Evolutionary conservation across 441 rosid genomes (phyloP).

Genomic region (Bocquillonia castaneifolia): DNA sequence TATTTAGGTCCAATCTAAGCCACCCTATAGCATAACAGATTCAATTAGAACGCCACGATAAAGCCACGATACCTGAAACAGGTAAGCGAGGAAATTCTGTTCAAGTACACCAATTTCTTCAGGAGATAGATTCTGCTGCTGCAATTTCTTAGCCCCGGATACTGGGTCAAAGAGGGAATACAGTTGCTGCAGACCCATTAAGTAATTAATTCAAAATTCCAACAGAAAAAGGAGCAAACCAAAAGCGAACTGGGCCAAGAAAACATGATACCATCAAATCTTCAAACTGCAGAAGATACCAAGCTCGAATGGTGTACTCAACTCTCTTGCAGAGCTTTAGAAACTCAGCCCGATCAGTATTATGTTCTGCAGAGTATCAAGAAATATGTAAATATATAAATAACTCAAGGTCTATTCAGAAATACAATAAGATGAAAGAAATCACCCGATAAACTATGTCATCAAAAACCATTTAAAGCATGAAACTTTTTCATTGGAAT

Average conservation of each 20-base stretch:
- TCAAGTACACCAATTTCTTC: conserved; percentile 70
- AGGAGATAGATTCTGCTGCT: conserved; percentile 62
- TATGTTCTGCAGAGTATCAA: conserved; percentile 37
- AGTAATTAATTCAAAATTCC: not conserved
- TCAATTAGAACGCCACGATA: not conserved
- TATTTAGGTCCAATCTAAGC: not conserved
- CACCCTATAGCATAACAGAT: not conserved
- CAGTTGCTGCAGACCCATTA: conserved; percentile 53
- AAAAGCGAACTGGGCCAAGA: not conserved
- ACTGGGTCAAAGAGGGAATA: conserved; percentile 91
- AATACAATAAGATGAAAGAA: not conserved
- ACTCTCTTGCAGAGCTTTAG: conserved; percentile 79
- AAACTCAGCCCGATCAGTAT: conserved; percentile 71
- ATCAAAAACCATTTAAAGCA: not conserved
- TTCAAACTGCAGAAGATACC: conserved; percentile 94
- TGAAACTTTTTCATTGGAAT: not conserved
- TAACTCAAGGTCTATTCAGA: not conserved
- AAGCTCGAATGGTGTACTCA: conserved; percentile 85
- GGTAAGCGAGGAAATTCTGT: conserved; percentile 61
- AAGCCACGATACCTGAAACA: conserved; percentile 55
- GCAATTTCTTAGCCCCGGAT: conserved; percentile 64
- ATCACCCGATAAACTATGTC: not conserved
- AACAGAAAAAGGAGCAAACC: conserved; percentile 10
- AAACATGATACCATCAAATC: conserved; percentile 67
- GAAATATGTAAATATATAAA: not conserved